Conservation (phyloP, 208 protist species). For the Leishmania martiniquensis region DNA sequence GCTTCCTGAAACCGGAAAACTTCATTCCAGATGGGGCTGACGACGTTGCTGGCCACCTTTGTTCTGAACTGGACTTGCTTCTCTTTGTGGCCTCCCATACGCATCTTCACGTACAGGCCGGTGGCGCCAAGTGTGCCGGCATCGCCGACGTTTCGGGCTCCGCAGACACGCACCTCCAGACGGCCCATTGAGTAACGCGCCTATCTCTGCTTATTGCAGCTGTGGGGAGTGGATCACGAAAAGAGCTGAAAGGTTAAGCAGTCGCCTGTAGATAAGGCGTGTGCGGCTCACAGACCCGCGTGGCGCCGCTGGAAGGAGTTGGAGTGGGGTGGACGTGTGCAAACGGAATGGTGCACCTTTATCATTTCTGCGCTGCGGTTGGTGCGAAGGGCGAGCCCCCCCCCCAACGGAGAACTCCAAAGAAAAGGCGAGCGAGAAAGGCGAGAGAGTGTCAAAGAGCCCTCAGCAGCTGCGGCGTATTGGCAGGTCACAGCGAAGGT, state of each 20-base stretch:
- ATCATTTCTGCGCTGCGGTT: neutral
- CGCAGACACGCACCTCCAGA: slow-evolving; percentile 69
- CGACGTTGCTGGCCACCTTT: slow-evolving; percentile 41
- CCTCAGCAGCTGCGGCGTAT: neutral
- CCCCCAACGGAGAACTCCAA: neutral
- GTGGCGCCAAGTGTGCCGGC: slow-evolving; percentile 46
- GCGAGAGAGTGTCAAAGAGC: neutral
- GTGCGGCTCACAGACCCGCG: neutral
- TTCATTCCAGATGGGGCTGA: slow-evolving; percentile 78
- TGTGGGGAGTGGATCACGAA: neutral
- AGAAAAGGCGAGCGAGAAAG: neutral
- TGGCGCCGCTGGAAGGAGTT: neutral
- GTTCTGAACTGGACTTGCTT: slow-evolving; percentile 47
- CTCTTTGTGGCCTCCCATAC: slow-evolving; percentile 47
- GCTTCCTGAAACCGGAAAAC: slow-evolving; percentile 75
- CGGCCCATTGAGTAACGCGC: slow-evolving; percentile 49
- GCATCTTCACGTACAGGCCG: slow-evolving; percentile 71
- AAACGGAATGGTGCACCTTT: neutral
- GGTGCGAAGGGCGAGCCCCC: too few relatives aligned
- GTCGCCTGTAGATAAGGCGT: neutral
- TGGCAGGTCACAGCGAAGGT: neutral
- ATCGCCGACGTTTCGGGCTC: slow-evolving; percentile 60
- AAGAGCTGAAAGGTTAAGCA: neutral
- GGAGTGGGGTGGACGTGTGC: neutral
- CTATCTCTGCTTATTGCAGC: neutral